Evolutionary conservation across 2,329 filamentous ascomycete genomes (phyloP), one percentile per base, ranked within the genome.

Genomic region (Aspergillus ochraceus): DNA sequence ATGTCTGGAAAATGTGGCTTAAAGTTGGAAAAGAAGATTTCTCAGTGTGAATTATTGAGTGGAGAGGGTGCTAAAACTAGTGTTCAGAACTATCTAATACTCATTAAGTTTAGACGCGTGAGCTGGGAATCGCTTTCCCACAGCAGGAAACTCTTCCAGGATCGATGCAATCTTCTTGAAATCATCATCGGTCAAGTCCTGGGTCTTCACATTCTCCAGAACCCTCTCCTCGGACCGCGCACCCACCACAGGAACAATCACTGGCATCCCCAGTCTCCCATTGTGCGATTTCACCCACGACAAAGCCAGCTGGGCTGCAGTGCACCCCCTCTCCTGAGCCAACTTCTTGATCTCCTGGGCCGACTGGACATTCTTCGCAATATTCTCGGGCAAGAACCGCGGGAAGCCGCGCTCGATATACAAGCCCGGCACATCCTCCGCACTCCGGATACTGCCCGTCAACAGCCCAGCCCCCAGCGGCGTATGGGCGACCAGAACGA

Each of bases 401-500:
- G 88, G 88, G 22, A 66, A 65, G 3, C 29, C 19, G 0, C 80
- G 69, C 19, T 66, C 55, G 49, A 79, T 66, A 32, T 24, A 42
- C 30, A 78, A 77, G 52, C 84, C 75, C 2, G 81, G 80, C 47
- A 90, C 74, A 66, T 90, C 88, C 2, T 82, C 78, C 2, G 67
- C 62, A 8, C 70, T 77, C 68, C 80, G 83, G 67, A 85, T 78
- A 61, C 81, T 70, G 0, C 84, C 84, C 0, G 83, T 82, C 59
- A 88, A 71, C 76, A 88, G 68, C 1, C 83, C 82, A 22, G 84
- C 79, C 2, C 89, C 88, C 0, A 93, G 79, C 1, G 91, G 90
- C 52, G 88, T 88, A 76, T 92, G 92, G 0, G 88, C 89, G 36
- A 91, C 76, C 51, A 93, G 77, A 0, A 89, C 87, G 61, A 94